Conservation (phyloP, 164 flowering plant species). For the Berberis thunbergii region DNA sequence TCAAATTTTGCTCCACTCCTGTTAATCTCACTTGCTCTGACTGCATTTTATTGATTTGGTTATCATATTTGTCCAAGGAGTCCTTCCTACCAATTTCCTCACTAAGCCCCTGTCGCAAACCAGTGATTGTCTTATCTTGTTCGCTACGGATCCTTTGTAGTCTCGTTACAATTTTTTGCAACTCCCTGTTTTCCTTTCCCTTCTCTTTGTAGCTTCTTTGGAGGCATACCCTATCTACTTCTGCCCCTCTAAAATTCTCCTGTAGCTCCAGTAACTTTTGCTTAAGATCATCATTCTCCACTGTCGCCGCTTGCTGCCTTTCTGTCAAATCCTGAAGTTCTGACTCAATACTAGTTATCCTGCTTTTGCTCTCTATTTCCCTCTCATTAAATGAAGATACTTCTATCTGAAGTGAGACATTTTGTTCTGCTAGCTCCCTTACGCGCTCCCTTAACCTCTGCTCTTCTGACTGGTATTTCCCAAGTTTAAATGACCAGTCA, state of each 20-base stretch:
- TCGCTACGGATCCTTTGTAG: conserved; percentile 64
- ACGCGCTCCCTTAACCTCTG: conserved; percentile 87
- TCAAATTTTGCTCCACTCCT: conserved; percentile 64
- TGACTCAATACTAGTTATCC: conserved; percentile 29
- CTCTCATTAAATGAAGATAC: conserved; percentile 49
- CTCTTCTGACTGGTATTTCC: conserved; percentile 73
- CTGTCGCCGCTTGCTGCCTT: conserved; percentile 30
- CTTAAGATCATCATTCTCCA: conserved; percentile 39
- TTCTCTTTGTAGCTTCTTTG: conserved; percentile 53
- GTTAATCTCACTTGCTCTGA: conserved; percentile 50
- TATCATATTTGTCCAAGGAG: conserved; percentile 31
- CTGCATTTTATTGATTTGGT: conserved; percentile 36
- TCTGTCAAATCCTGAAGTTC: conserved; percentile 40
- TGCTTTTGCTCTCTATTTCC: conserved; percentile 44
- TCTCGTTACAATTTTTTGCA: conserved; percentile 60
- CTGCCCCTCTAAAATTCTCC: conserved; percentile 36
- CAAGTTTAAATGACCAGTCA: conserved; percentile 82
- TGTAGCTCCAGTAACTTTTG: conserved; percentile 35
- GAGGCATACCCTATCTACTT: conserved; percentile 47
- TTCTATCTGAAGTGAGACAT: conserved; percentile 87
- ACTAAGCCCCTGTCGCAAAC: conserved; percentile 46
- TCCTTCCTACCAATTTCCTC: conserved; percentile 38
- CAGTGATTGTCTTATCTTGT: conserved; percentile 79
- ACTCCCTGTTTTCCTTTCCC: conserved; percentile 65
- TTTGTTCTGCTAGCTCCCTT: conserved; percentile 90